Percentiles rank a stretch among this genome's conserved stretches.
Evolutionary conservation across 2,329 filamentous ascomycete species (phyloP).

Genomic region (Pseudopyricularia cyperi): DNA sequence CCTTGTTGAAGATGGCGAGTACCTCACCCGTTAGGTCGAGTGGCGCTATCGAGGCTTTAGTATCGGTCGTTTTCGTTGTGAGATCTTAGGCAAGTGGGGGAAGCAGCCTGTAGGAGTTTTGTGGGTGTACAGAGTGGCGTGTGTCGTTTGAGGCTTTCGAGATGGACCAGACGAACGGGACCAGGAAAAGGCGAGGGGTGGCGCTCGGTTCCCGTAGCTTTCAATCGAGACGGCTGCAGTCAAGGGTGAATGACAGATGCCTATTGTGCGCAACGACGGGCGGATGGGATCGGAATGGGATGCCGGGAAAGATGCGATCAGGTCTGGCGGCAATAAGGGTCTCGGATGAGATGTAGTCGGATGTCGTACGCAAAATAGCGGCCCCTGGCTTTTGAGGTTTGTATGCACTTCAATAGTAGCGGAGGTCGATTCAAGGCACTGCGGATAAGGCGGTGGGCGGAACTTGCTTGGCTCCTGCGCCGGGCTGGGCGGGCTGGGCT

Average conservation of each 20-base stretch:
- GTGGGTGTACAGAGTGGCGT: not conserved
- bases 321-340: too few relatives aligned
- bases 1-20: not conserved
- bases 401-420: too few relatives aligned
- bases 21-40: not conserved
- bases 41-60: not conserved
- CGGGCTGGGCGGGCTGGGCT: too few relatives aligned
- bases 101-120: not conserved
- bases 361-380: too few relatives aligned
- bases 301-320: too few relatives aligned
- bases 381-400: too few relatives aligned
- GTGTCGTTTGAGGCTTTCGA: not conserved
- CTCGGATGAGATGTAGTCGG: too few relatives aligned
- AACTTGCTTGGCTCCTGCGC: too few relatives aligned
- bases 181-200: not conserved
- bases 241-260: not conserved
- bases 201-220: not conserved
- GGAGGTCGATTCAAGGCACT: too few relatives aligned
- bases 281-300: too few relatives aligned
- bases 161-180: not conserved
- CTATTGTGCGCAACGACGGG: too few relatives aligned
- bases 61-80: not conserved
- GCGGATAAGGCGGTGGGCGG: too few relatives aligned
- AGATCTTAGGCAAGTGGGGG: not conserved
- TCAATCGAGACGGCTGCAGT: not conserved